Percentiles rank a stretch among this genome's conserved stretches.
Evolutionary conservation across 495 filamentous ascomycete species (phyloP).

Genomic region (Xylaria cubensis): DNA sequence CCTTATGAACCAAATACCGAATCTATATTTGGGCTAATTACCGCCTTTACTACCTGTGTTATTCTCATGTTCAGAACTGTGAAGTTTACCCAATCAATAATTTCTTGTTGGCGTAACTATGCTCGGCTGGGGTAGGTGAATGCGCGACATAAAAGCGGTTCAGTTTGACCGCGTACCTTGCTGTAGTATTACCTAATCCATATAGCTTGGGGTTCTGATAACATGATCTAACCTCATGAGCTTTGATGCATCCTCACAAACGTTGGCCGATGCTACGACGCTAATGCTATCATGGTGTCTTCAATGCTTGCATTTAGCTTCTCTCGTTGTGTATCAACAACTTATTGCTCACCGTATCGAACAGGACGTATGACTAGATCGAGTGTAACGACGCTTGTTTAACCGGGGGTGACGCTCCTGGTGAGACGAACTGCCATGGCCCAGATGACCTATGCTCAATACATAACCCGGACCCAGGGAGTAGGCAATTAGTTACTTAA

Average conservation of each 20-base stretch:
- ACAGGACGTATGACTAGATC: background rate
- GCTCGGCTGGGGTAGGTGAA: background rate
- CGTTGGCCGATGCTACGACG: constrained; percentile 20
- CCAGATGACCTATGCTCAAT: constrained; percentile 6
- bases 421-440: background rate
- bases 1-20: background rate
- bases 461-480: background rate
- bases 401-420: background rate
- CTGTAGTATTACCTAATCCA: background rate
- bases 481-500: constrained; percentile 11
- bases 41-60: too few relatives aligned
- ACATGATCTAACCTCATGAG: constrained; percentile 6
- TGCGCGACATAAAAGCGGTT: background rate
- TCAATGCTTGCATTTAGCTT: background rate
- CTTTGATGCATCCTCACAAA: background rate
- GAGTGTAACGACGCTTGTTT: constrained; percentile 10
- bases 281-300: constrained; percentile 2
- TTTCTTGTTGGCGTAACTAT: background rate
- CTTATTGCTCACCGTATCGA: background rate
- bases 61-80: background rate
- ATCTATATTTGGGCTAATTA: background rate
- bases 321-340: background rate
- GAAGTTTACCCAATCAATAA: background rate
- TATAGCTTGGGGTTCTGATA: background rate
- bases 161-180: background rate